Percentiles rank a stretch among this genome's conserved stretches.
Evolutionary conservation across 495 filamentous ascomycete genomes (phyloP).

Genomic region (Xylaria castorea): DNA sequence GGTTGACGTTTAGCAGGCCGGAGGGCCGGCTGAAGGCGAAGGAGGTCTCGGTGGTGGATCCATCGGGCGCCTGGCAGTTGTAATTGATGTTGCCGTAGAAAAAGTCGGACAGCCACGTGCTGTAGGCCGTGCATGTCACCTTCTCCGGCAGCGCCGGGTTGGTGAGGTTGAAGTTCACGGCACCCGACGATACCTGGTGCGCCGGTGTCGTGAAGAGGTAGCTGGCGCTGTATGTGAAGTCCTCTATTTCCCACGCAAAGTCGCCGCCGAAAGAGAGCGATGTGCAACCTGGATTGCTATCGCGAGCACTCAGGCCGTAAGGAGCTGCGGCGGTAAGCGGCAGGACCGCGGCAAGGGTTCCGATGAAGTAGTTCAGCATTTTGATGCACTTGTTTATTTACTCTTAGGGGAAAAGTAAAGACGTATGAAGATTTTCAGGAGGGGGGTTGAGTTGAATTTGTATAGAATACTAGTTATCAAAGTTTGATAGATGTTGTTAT

Average conservation of each 20-base stretch:
- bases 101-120: conserved; percentile 50
- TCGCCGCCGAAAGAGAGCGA: conserved; percentile 37
- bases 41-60: conserved; percentile 32
- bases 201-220: conserved; percentile 53
- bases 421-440: background rate
- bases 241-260: conserved; percentile 45
- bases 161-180: conserved; percentile 50
- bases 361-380: conserved; percentile 34
- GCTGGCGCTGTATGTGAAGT: conserved; percentile 48
- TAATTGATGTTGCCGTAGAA: conserved; percentile 53
- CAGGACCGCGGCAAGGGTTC: conserved; percentile 33
- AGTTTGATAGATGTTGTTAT: background rate
- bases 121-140: conserved; percentile 45
- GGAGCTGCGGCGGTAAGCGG: conserved; percentile 35
- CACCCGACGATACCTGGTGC: conserved; percentile 52
- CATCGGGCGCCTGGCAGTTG: conserved; percentile 41
- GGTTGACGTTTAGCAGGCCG: conserved; percentile 45
- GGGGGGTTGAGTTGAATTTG: too few species aligned
- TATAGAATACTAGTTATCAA: background rate
- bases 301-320: conserved; percentile 22
- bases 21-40: conserved; percentile 47
- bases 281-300: conserved; percentile 38
- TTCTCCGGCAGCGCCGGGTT: conserved; percentile 46
- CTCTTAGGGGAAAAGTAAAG: background rate
- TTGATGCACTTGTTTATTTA: background rate